A percentile compares a stretch with the other conserved stretches of the same genome.
phyloP scores from a whole-genome alignment of 2,329 filamentous ascomycete genomes.

The Stagonosporopsis chrysanthemi region DNA sequence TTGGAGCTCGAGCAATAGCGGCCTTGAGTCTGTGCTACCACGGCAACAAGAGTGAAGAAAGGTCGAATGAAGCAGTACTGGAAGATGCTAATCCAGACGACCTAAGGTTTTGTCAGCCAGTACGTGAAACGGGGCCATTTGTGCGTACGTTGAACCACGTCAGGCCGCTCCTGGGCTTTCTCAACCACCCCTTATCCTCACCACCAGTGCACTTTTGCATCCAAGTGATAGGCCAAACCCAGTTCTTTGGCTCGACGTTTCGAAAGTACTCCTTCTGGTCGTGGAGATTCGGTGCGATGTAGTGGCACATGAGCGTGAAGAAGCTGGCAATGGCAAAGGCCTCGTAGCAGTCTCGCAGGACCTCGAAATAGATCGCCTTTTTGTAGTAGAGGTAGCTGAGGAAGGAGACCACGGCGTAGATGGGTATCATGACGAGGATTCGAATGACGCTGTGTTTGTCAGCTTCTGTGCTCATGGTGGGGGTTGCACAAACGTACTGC shows the following conservation, averaged over 20 bases:
- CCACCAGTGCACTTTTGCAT: constrained; percentile 75
- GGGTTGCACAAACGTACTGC: constrained; percentile 55
- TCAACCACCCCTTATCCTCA: constrained; percentile 69
- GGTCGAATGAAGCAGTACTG: constrained; percentile 87
- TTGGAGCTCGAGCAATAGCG: constrained; percentile 82
- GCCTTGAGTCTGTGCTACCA: constrained; percentile 72
- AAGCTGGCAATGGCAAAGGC: constrained; percentile 88
- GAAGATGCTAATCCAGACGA: constrained; percentile 82
- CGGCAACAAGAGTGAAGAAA: constrained; percentile 78
- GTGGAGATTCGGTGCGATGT: constrained; percentile 78
- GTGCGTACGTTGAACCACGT: constrained; percentile 81
- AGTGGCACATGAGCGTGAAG: constrained; percentile 82
- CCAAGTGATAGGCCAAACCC: constrained; percentile 78
- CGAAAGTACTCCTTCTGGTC: constrained; percentile 84
- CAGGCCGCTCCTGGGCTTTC: constrained; percentile 79
- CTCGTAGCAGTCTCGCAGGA: constrained; percentile 86
- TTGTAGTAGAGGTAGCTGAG: constrained; percentile 77
- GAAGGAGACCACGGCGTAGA: constrained; percentile 78
- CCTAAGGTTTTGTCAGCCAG: constrained; percentile 50
- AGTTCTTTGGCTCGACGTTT: constrained; percentile 70
- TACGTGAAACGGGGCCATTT: not conserved
- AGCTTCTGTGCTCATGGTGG: constrained; percentile 12
- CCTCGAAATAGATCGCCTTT: constrained; percentile 80
- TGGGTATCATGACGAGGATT: constrained; percentile 86
- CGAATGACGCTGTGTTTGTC: constrained; percentile 72